Evolutionary conservation across 2,329 filamentous ascomycete species (phyloP).

Genomic region (Hypoxylon sp.): DNA sequence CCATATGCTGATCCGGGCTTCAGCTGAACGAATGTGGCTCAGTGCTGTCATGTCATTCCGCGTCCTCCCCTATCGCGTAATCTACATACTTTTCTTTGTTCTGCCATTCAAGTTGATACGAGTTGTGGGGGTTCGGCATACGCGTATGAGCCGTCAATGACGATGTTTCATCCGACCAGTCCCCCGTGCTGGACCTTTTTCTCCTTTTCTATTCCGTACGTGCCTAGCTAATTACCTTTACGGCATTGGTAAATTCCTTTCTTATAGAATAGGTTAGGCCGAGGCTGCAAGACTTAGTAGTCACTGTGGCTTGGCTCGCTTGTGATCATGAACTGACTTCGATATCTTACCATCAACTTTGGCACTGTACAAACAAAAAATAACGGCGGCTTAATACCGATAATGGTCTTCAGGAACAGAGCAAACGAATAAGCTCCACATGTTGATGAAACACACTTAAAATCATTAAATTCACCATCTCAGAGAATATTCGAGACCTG

Average conservation of each 20-base stretch:
- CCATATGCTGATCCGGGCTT: constrained; percentile 41
- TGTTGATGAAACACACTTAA: constrained; percentile 35
- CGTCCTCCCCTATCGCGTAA: constrained; percentile 33
- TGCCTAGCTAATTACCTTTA: constrained; percentile 17
- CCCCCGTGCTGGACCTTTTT: constrained; percentile 15
- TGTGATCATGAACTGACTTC: constrained; percentile 33
- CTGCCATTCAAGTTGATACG: constrained; percentile 29
- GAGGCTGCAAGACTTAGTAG: constrained; percentile 33
- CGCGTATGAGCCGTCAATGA: constrained; percentile 22
- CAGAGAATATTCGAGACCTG: constrained; percentile 2
- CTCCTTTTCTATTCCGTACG: constrained; percentile 16
- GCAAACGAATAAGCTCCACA: constrained; percentile 24
- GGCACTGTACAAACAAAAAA: constrained; percentile 22
- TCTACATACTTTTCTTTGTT: constrained; percentile 33
- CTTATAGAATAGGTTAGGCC: constrained; percentile 27
- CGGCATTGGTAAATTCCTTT: constrained; percentile 14
- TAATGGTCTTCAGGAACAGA: constrained; percentile 12
- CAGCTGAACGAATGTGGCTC: constrained; percentile 47
- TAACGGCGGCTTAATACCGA: constrained; percentile 16
- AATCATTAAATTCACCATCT: constrained; percentile 6
- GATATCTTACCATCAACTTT: constrained; percentile 1
- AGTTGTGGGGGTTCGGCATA: constrained; percentile 38
- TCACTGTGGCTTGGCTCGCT: constrained; percentile 40
- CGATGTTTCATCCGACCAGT: constrained; percentile 31
- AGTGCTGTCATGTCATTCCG: constrained; percentile 32